Evolutionary conservation across 139 green algal genomes (phyloP).

Genomic region (Micractinium conductrix): DNA sequence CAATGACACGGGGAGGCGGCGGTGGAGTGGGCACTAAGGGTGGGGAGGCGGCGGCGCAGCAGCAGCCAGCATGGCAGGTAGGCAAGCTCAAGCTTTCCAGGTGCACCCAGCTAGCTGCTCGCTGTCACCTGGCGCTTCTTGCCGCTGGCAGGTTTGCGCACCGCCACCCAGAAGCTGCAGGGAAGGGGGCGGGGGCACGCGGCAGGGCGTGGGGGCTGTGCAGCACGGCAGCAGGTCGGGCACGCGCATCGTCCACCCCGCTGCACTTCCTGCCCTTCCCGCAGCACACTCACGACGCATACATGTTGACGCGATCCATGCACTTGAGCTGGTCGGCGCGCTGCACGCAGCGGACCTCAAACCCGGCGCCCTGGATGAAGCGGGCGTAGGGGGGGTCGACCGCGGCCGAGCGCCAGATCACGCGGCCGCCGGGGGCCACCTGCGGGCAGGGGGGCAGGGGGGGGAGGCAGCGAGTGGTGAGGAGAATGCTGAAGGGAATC

Average conservation of each 20-base stretch:
- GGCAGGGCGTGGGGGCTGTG: background rate
- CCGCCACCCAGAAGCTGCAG: conserved; percentile 8
- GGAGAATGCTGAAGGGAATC: too few relatives aligned
- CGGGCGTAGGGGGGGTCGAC: conserved; percentile 83
- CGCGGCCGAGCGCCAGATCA: conserved; percentile 96
- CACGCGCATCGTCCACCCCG: too few relatives aligned
- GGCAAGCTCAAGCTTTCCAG: too few relatives aligned
- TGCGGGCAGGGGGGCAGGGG: background rate
- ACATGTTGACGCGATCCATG: conserved; percentile 97
- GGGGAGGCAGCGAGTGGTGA: background rate
- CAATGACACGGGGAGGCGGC: too few relatives aligned
- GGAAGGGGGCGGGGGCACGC: background rate
- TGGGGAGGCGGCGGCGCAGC: too few relatives aligned
- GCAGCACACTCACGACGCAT: background rate
- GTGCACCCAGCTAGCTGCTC: too few relatives aligned
- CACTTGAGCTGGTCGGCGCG: background rate
- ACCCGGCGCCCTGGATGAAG: conserved; percentile 86
- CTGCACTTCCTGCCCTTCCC: too few relatives aligned
- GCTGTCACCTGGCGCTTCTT: too few relatives aligned
- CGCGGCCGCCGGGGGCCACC: conserved; percentile 81
- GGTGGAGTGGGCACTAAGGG: too few relatives aligned
- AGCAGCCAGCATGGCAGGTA: too few relatives aligned
- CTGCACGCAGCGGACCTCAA: conserved; percentile 54
- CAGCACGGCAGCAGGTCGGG: background rate
- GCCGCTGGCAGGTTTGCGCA: conserved; percentile 13